Percentiles rank a stretch among this genome's conserved stretches.
Evolutionary conservation across 306 rosid species (phyloP).

Genomic region (Psophocarpus tetragonolobus): DNA sequence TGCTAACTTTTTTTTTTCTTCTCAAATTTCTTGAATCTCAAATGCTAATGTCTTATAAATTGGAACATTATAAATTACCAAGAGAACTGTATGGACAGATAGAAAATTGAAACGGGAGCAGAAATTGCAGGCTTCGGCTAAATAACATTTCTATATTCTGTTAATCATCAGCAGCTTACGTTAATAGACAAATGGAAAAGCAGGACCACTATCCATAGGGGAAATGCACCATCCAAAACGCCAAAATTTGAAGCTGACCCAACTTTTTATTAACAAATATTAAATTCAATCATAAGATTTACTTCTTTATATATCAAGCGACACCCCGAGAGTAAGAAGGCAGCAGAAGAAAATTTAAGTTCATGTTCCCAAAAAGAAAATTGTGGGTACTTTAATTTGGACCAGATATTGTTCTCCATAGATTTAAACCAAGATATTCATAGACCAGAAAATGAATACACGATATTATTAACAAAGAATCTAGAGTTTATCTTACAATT

Average conservation of each 20-base stretch:
- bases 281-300: not conserved
- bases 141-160: not conserved
- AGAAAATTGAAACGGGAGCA: not conserved
- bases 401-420: conserved; percentile 3
- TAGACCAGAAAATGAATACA: conserved; percentile 34
- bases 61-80: not conserved
- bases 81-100: not conserved
- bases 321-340: not conserved
- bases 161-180: not conserved
- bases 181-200: not conserved
- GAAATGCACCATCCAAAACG: not conserved
- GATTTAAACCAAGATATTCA: conserved; percentile 31
- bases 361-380: conserved; percentile 14
- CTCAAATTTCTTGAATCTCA: not conserved
- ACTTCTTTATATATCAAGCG: not conserved
- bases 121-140: not conserved
- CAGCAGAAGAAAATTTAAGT: conserved; percentile 13
- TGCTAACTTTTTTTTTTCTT: not conserved
- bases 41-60: not conserved
- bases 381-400: not conserved
- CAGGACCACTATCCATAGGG: not conserved
- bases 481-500: conserved; percentile 45
- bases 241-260: not conserved
- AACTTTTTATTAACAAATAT: not conserved
- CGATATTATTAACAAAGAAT: conserved; percentile 44